Percentiles rank a stretch among this genome's conserved stretches.
Evolutionary conservation across 1,284 basidiomycete species (phyloP).

Genomic region (Sphaerobolus stellatus): DNA sequence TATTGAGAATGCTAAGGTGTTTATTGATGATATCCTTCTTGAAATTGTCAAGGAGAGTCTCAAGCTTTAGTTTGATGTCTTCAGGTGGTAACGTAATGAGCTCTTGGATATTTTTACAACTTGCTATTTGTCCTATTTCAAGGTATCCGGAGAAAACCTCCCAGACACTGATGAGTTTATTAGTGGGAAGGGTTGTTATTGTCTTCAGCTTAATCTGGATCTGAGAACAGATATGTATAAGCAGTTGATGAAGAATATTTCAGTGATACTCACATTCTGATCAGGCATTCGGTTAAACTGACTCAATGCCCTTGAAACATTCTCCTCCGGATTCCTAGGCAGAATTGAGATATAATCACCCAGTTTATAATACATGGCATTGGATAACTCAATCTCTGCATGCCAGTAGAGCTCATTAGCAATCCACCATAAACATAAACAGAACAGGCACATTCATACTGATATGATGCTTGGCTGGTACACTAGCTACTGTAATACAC

Average conservation of each 20-base stretch:
- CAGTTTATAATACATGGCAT: slow-evolving; percentile 39
- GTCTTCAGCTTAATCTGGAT: slow-evolving; percentile 39
- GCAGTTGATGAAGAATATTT: background rate
- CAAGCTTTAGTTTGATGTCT: slow-evolving; percentile 24
- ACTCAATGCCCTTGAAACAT: slow-evolving; percentile 41
- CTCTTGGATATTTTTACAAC: slow-evolving; percentile 38
- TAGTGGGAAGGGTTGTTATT: slow-evolving; percentile 43
- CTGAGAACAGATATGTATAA: slow-evolving; percentile 19
- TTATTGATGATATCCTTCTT: slow-evolving; percentile 36
- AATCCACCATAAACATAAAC: background rate
- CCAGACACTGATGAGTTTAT: slow-evolving; percentile 36
- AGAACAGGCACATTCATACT: slow-evolving; percentile 27
- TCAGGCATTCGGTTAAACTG: slow-evolving; percentile 42
- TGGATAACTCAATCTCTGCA: slow-evolving; percentile 44
- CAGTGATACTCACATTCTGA: slow-evolving; percentile 35
- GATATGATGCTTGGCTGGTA: slow-evolving; percentile 45
- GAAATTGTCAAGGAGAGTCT: slow-evolving; percentile 33
- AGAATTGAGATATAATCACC: slow-evolving; percentile 53
- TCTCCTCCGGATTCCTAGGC: slow-evolving; percentile 40
- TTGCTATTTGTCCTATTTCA: slow-evolving; percentile 47
- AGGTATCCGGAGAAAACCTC: slow-evolving; percentile 45
- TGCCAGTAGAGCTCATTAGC: background rate
- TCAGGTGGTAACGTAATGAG: slow-evolving; percentile 22
- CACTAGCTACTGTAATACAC: slow-evolving; percentile 38
- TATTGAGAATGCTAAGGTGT: slow-evolving; percentile 44